Percentiles rank a stretch among this genome's conserved stretches.
Conservation (phyloP, 495 filamentous ascomycete genomes). For the Aspergillus avenaceus region DNA sequence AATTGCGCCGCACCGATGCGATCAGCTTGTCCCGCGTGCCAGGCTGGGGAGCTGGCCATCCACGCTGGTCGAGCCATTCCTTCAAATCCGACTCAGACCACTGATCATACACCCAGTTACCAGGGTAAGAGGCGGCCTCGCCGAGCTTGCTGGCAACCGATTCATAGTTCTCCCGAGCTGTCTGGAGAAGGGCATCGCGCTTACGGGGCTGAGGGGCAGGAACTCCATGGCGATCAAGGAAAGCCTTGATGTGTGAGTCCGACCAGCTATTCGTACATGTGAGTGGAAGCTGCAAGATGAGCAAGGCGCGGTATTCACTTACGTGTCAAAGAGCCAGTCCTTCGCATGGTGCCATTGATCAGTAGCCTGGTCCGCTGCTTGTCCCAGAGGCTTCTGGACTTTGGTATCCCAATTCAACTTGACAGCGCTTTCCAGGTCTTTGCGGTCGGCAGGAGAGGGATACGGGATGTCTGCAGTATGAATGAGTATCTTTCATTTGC, state of each 20-base stretch:
- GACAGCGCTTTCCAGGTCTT: constrained; percentile 77
- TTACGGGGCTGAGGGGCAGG: constrained; percentile 76
- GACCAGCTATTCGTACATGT: constrained; percentile 57
- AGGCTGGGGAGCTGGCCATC: constrained; percentile 83
- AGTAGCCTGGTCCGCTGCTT: constrained; percentile 68
- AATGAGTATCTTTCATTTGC: constrained; percentile 11
- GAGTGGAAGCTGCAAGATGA: constrained; percentile 7
- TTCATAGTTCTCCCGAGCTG: constrained; percentile 79
- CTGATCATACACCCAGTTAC: constrained; percentile 89
- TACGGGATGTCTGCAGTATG: constrained; percentile 68
- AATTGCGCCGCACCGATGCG: constrained; percentile 85
- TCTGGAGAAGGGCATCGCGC: constrained; percentile 74
- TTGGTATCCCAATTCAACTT: constrained; percentile 82
- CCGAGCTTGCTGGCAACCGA: constrained; percentile 75
- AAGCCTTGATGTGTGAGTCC: constrained; percentile 84
- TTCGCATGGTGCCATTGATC: constrained; percentile 66
- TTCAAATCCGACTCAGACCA: constrained; percentile 79
- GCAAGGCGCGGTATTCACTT: constrained; percentile 29
- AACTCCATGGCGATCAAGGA: constrained; percentile 83
- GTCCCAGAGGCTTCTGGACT: constrained; percentile 65
- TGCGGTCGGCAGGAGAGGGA: constrained; percentile 78
- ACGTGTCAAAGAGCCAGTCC: constrained; percentile 95
- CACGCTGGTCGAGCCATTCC: constrained; percentile 85
- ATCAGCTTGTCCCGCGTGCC: constrained; percentile 83
- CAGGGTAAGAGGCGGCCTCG: constrained; percentile 79